Evolutionary conservation across 2,329 filamentous ascomycete genomes (phyloP).

Genomic region (Fusarium penzigii): DNA sequence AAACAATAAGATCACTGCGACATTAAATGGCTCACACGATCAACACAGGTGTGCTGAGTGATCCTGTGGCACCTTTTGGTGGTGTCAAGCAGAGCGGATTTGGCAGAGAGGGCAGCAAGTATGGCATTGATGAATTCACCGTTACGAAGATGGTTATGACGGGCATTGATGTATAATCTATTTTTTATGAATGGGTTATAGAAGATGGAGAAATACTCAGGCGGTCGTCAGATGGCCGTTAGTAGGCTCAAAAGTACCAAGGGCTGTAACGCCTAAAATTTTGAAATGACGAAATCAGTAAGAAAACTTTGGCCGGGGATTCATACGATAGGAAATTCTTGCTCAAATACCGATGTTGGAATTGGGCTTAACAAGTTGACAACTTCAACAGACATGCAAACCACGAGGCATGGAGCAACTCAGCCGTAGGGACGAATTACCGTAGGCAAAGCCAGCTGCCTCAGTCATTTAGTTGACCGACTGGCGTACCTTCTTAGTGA

Average conservation of each 20-base stretch:
- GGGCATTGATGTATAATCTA: conserved; percentile 26
- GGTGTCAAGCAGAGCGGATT: conserved; percentile 79
- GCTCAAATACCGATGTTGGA: not conserved
- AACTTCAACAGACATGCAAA: not conserved
- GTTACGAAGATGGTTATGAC: conserved; percentile 60
- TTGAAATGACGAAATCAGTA: not conserved
- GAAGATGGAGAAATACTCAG: conserved; percentile 24
- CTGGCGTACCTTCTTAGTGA: conserved; percentile 1
- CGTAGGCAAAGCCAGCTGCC: not conserved
- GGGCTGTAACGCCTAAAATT: conserved; percentile 3
- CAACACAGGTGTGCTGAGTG: conserved; percentile 45
- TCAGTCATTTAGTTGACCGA: not conserved
- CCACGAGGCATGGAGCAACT: not conserved
- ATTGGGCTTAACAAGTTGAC: not conserved
- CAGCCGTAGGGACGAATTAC: not conserved
- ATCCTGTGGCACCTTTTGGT: conserved; percentile 62
- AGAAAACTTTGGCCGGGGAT: too few relatives aligned
- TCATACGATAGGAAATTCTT: too few relatives aligned
- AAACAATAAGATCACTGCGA: too few relatives aligned
- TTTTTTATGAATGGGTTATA: conserved; percentile 5
- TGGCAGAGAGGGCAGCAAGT: conserved; percentile 71
- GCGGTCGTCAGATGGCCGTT: conserved; percentile 4
- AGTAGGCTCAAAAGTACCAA: not conserved
- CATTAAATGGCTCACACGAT: conserved; percentile 14
- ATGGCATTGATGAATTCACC: conserved; percentile 72